Base-by-base conservation (phyloP, 1,284 basidiomycete species). In the Ceratobasidium sp. region DNA sequence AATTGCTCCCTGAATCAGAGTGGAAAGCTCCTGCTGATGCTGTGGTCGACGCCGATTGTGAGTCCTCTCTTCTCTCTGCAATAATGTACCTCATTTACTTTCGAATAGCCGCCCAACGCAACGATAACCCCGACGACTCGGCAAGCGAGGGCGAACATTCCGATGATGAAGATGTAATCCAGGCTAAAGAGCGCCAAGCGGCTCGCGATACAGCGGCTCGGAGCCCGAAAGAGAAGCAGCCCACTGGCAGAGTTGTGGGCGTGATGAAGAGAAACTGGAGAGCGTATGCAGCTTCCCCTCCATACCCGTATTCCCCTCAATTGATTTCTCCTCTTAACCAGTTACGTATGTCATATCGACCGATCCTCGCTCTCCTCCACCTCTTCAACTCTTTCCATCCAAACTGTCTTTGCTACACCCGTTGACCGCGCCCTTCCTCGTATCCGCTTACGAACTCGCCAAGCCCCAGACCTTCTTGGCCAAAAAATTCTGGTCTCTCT, bases 401-500 rank as follows among this genome's bases (percentile, higher is more conserved):
- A 97, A 81, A 91, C 93, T 0, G 90, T 99, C 19, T 96, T 99
- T 77, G 96, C 95, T 0, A 94, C 93, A 0, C 97, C 97, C 0
- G 89, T 98, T 50, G 95, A 95, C 16, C 87, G 93, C 14, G 84
- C 92, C 19, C 86, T 99, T 25, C 97, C 97, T 0, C 91, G 95
- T 41, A 98, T 99, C 74, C 88, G 95, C 25, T 82, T 99, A 54
- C 88, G 95, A 33, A 99, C 96, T 0, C 88, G 97, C 2, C 97
- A 99, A 80, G 95, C 95, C 0, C 90, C 93, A 0, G 79, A 85
- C 0, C 85, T 99, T 9, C 78, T 98, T 19, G 88, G 89, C 29
- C 95, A 99, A 77, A 99, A 99, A 79, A 96, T 99, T 72, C 85
- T 99, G 19, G 92, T 99, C 47, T 90, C 93, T 0, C 93, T 99